Evolutionary conservation across 2,329 filamentous ascomycete species (phyloP), one percentile per base, ranked within the genome.

Genomic region (Pestalotiopsis sp.): DNA sequence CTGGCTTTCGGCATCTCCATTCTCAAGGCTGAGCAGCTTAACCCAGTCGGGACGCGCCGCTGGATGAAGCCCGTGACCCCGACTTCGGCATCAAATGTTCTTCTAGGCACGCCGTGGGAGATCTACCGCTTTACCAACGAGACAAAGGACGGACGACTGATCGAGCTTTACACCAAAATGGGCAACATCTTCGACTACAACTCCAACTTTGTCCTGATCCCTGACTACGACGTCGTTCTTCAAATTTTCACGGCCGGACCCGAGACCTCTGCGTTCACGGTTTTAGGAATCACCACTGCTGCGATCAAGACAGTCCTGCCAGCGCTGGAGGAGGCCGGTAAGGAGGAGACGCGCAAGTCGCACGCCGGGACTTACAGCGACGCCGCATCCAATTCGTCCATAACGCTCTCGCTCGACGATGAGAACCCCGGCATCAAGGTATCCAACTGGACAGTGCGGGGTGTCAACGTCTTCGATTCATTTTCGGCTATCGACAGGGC

Each of bases 1-100:
- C 77, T 80, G 0, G 71, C 73, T 4, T 74, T 85, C 17, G 82
- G 82, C n/a, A 80, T 79, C 1, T 78, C 80, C 23, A 83, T 85
- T 69, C 75, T 85, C 17, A 73, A 73, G 12, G 80, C 78, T n/a
- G 76, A 76, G 0, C 73, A 84, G 1, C 72, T 85, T 0, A 70
- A 77, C 0, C 72, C 77, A 0, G 71, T 74, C 2, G 70, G 76
- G 9, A 84, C 83, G 0, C 77, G 80, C 20, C 76, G 81, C 45
- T 85, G 83, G 76, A 70, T 78, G 72, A 78, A 78, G 59, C 76
- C 76, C 0, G 60, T 69, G 2, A 69, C 74, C 1, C 74, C 73
- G 1, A 75, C 73, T n/a, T 80, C 78, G 3, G 75, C 75, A 0
- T 57, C 73, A 0, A 75, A 76, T 9, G 39, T 76, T 0, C 67